Base-by-base conservation (phyloP, 129 eudicot species). In the Flaveria brownii region DNA sequence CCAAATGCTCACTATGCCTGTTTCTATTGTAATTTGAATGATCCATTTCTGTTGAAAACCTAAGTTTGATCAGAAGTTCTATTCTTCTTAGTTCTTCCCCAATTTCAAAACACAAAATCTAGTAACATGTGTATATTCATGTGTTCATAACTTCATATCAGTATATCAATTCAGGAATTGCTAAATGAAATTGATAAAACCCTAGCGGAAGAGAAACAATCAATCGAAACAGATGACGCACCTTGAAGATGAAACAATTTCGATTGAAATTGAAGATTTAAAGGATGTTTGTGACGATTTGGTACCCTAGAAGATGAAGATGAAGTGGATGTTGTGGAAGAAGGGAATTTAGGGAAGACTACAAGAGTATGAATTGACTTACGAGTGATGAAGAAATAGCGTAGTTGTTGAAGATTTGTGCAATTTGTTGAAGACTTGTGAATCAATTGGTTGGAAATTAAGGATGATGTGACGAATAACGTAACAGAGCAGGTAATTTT, bases 1-100 rank as follows among this genome's bases (percentile, higher is more conserved):
- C 98, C 77, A 94, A 68, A 56, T 84, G 82, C 56, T 88, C 96
- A 75, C 78, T 80, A 42, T 56, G 83, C 84, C 86, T 84, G 81
- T 84, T 88, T 74, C 84, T 77, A 23, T 89, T 82, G 78, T 81
- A 81, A 71, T 89, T 82, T 8, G 97, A 74, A 85, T 85, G 77
- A 71, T 88, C 90, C 94, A 88, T 88, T 71, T 74, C 9, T 13
- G 9, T 60, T 77, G 65, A 20, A 79, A 79, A 72, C 78, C 78
- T 77, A 45, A 73, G 73, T 2, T 28, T 25, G 30, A 22, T 71
- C 78, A 71, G 68, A 10, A 45, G 1, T 11, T 45, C 50, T 45
- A 2, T 8, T 9, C 50, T 45, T 45, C 13, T 10, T 43, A 8
- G 12, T 43, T 43, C 47, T 45, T 8, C 65, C 25, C 30, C 30